These are phyloP conservation scores for Sclerotinia borealis DNA, from an alignment of 2,329 filamentous ascomycete genomes.

Conservation along the genomic window DNA sequence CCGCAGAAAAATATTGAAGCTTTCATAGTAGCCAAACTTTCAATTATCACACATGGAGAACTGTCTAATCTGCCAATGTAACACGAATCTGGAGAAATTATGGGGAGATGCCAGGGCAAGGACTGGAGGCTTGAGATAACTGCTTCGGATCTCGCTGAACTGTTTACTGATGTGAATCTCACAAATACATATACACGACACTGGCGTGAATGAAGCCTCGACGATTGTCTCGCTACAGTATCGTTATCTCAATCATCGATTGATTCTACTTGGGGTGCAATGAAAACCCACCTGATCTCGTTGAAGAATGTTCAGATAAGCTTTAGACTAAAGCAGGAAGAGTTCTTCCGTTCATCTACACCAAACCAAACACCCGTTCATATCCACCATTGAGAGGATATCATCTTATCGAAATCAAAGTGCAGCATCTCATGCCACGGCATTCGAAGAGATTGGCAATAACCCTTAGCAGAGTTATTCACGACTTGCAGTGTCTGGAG, in stretches of 20 bases:
- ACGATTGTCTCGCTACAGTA: background rate
- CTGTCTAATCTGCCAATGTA: background rate
- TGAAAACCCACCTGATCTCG: background rate
- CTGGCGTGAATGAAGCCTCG: background rate
- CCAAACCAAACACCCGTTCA: background rate
- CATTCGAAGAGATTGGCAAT: background rate
- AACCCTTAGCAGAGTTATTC: background rate
- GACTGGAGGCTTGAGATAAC: background rate
- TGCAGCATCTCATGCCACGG: background rate
- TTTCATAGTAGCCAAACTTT: background rate
- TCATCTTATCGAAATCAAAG: too few relatives aligned
- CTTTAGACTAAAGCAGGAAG: background rate
- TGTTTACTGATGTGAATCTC: background rate
- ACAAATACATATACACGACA: background rate
- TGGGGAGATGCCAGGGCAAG: background rate
- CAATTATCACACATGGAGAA: background rate
- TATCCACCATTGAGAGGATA: background rate
- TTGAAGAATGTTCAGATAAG: background rate
- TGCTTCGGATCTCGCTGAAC: background rate
- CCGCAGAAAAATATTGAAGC: background rate
- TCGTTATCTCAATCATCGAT: too few relatives aligned
- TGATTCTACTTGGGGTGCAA: background rate
- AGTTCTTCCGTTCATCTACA: background rate
- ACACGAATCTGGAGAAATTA: background rate
- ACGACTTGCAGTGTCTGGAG: background rate